These are phyloP conservation scores for Dianthus caryophyllus DNA, from an alignment of 148 eudicot genomes.

Conservation along the genomic window DNA sequence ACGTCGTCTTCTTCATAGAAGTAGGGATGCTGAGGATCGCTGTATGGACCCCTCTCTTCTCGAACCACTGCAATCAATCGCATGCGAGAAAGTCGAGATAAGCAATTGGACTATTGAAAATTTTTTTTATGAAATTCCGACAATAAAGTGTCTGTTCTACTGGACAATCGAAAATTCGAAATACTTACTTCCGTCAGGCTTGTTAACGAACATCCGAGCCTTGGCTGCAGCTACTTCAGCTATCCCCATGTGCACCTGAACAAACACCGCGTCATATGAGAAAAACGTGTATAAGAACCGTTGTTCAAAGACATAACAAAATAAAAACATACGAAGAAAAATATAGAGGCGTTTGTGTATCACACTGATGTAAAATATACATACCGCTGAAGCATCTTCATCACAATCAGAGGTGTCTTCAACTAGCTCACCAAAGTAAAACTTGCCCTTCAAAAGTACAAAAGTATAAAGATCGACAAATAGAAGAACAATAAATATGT, in stretches of 20 bases:
- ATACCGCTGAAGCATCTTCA: conserved; percentile 62
- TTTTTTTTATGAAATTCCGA: neutral
- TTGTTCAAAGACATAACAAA: neutral
- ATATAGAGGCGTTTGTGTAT: neutral
- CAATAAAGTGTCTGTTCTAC: no score
- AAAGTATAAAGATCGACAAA: neutral
- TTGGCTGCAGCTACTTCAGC: conserved; percentile 98
- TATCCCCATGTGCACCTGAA: conserved; percentile 85
- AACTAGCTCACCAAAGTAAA: conserved; percentile 76
- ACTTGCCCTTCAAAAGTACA: conserved; percentile 63
- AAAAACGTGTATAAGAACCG: neutral
- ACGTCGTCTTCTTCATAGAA: conserved; percentile 88
- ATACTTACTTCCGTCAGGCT: conserved; percentile 93
- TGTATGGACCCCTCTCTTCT: conserved; percentile 84
- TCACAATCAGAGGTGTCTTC: conserved; percentile 67
- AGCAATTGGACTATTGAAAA: neutral
- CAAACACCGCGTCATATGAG: conserved; percentile 17
- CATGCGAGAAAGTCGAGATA: conserved; percentile 1
- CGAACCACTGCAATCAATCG: conserved; percentile 64
- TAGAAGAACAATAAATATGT: conserved; percentile 1
- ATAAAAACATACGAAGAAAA: neutral
- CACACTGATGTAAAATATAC: neutral
- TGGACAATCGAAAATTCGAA: neutral
- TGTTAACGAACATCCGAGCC: conserved; percentile 89
- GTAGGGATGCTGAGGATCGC: conserved; percentile 96